Evolutionary conservation across 169 alveolate genomes (phyloP).

Genomic region (Plasmodium inui): DNA sequence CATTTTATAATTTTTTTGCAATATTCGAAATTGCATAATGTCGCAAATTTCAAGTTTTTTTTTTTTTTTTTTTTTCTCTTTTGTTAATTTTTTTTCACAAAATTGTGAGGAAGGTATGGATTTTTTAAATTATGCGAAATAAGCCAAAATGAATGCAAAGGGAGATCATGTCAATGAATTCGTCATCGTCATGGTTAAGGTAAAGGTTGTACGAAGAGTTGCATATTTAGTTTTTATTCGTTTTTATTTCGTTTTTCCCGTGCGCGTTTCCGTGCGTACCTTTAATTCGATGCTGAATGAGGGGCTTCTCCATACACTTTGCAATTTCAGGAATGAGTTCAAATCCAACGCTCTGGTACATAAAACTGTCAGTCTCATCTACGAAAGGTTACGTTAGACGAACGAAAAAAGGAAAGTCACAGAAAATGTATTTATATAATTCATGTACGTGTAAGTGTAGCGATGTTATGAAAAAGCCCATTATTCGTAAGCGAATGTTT

Average conservation of each 20-base stretch:
- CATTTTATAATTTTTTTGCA: neutral
- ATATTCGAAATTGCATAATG: neutral
- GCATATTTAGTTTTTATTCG: constrained; percentile 12
- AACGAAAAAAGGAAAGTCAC: neutral
- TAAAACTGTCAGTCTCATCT: constrained; percentile 93
- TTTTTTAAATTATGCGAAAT: neutral
- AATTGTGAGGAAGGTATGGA: neutral
- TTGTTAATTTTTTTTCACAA: neutral
- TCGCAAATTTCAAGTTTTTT: neutral
- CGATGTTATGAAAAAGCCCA: neutral
- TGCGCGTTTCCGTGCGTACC: constrained; percentile 75
- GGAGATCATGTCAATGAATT: neutral
- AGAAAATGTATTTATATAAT: neutral
- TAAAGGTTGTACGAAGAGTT: neutral
- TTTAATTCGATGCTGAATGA: constrained; percentile 83
- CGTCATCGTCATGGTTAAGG: neutral
- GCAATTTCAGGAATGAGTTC: constrained; percentile 94
- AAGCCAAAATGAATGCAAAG: neutral
- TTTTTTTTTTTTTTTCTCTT: neutral
- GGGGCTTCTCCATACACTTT: constrained; percentile 93
- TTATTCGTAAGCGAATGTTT: neutral
- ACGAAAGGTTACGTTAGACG: constrained; percentile 50
- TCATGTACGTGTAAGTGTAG: neutral
- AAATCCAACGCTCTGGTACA: constrained; percentile 97
- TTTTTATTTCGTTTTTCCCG: neutral